Evolutionary conservation across 1,284 basidiomycete species (phyloP).

Genomic region (Moesziomyces sp.): DNA sequence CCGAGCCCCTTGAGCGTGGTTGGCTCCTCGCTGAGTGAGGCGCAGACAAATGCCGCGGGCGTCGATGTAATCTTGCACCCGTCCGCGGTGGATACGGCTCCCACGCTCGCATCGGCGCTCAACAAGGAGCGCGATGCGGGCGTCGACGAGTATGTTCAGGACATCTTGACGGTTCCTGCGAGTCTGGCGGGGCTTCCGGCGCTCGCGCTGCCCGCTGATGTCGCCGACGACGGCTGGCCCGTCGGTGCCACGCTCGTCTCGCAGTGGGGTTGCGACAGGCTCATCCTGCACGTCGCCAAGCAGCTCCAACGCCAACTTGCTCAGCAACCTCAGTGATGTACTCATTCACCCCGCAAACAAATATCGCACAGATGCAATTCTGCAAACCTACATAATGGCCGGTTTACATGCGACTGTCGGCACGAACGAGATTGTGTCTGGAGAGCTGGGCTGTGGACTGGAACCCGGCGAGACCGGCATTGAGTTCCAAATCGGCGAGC

Average conservation of each 20-base stretch:
- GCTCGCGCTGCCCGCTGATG: conserved; percentile 77
- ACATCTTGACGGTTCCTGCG: conserved; percentile 90
- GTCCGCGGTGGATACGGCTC: conserved; percentile 57
- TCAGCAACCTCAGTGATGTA: not conserved
- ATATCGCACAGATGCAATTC: not conserved
- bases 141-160: conserved; percentile 79
- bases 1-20: conserved; percentile 67
- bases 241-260: conserved; percentile 85
- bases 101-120: conserved; percentile 28
- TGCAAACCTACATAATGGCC: not conserved
- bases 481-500: conserved; percentile 59
- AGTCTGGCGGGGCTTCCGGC: conserved; percentile 89
- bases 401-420: conserved; percentile 24
- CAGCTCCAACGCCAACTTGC: conserved; percentile 69
- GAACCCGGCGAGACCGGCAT: conserved; percentile 33
- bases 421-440: conserved; percentile 23
- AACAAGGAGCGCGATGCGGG: conserved; percentile 1
- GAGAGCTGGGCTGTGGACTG: conserved; percentile 20
- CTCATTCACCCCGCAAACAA: not conserved
- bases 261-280: conserved; percentile 86
- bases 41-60: conserved; percentile 62
- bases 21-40: no score
- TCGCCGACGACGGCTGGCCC: conserved; percentile 74
- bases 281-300: conserved; percentile 75
- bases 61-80: conserved; percentile 86